Evolutionary conservation across 208 protist genomes (phyloP), one percentile per base, ranked within the genome.

Genomic region (Acanthamoeba triangularis): DNA sequence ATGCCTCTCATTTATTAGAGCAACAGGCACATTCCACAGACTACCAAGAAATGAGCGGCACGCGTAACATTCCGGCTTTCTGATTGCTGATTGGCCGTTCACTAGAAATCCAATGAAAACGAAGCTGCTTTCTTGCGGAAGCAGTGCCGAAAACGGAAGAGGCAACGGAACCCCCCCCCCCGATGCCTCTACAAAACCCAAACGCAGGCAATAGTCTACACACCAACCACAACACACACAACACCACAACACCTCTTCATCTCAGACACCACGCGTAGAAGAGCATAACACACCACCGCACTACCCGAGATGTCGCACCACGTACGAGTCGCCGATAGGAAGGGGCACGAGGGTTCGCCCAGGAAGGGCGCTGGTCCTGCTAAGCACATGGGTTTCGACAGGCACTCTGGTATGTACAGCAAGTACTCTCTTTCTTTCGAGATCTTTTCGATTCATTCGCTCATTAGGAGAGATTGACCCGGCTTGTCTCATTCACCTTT

Each of bases 311-410:
- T 67, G 61, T 67, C 61, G 61, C 61, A 67, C 61, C 13, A 61
- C 56, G 41, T 47, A 47, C 41, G 41, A 47, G 41, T 8, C 41
- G 2, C 0, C 16, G 47, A 85, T 41, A 33, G 20, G 25, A 85
- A 59, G 76, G 54, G 44, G 44, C 76, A 85, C n/a, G 13, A 78
- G 11, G 35, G 30, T 10, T 25, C n/a, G 0, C 76, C 16, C 76
- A 85, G 76, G 47, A 49, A 33, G 23, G 76, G 76, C 47, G 35
- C 76, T 59, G 76, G 76, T 35, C 76, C 76, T 16, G 44, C 85
- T 2, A 92, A 44, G 63, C 85, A 92, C 56, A 33, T 49, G 35
- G 85, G 85, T n/a, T 92, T 76, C 56, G 85, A 92, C 54, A 63
- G 85, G 54, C 85, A 74, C 54, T 92, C 85, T 47, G 85, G 76